Percentiles rank a stretch among this genome's conserved stretches.
Evolutionary conservation across 2,329 filamentous ascomycete species (phyloP).

Genomic region (Botrytis aclada): DNA sequence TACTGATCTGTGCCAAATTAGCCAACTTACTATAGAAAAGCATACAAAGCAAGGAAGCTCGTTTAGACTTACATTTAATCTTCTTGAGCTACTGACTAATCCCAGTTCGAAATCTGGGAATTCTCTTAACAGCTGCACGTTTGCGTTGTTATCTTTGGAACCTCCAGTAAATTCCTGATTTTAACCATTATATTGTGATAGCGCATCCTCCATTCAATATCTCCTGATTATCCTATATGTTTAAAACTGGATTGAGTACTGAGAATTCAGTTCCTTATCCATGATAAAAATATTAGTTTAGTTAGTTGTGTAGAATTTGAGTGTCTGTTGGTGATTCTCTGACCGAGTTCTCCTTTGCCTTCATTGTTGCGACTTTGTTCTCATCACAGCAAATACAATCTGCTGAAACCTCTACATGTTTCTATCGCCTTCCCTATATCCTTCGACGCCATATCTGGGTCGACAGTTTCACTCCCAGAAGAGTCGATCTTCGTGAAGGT

Average conservation of each 20-base stretch:
- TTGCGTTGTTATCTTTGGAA: neutral
- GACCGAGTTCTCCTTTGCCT: neutral
- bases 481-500: slow-evolving; percentile 4
- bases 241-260: neutral
- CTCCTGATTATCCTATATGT: neutral
- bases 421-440: neutral
- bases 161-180: neutral
- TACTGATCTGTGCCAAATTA: neutral
- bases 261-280: neutral
- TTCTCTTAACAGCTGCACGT: neutral
- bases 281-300: neutral
- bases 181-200: neutral
- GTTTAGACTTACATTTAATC: neutral
- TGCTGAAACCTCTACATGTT: neutral
- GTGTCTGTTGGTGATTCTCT: neutral
- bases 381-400: neutral
- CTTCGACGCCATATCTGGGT: neutral
- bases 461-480: neutral
- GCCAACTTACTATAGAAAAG: neutral
- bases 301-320: neutral
- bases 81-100: neutral
- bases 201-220: neutral
- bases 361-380: neutral
- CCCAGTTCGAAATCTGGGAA: neutral
- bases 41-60: neutral